A percentile compares a stretch with the other conserved stretches of the same genome.
Conservation (phyloP, 2,329 filamentous ascomycete genomes). For the Pestalotiopsis sp. region DNA sequence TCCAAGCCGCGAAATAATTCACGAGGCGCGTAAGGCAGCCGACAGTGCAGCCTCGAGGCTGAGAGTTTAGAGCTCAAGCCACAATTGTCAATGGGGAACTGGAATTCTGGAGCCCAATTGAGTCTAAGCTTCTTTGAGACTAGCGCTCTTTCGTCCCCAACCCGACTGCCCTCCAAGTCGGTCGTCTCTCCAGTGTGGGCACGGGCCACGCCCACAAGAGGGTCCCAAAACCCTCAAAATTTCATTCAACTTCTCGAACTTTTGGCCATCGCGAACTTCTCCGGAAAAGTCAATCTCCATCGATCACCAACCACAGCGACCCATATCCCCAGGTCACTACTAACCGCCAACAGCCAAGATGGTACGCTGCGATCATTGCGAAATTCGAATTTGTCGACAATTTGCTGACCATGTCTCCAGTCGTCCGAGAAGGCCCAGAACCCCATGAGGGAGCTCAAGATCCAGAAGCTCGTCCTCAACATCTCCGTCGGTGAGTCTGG, state of each 20-base stretch:
- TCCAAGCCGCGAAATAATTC: slow-evolving; percentile 12
- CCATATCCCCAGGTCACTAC: slow-evolving; percentile 27
- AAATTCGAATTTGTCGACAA: slow-evolving; percentile 38
- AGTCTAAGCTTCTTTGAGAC: neutral
- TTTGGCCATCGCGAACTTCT: slow-evolving; percentile 11
- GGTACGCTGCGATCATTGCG: slow-evolving; percentile 7
- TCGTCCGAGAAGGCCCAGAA: slow-evolving; percentile 84
- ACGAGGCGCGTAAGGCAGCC: slow-evolving; percentile 9
- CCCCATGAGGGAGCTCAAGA: slow-evolving; percentile 98
- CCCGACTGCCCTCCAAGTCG: slow-evolving; percentile 8
- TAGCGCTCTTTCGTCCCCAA: slow-evolving; percentile 27
- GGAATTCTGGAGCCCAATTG: neutral
- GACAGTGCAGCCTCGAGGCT: neutral
- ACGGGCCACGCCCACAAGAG: slow-evolving; percentile 11
- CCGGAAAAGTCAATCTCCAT: slow-evolving; percentile 29
- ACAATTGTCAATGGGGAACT: slow-evolving; percentile 10
- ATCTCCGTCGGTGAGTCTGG: slow-evolving; percentile 98
- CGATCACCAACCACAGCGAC: slow-evolving; percentile 23
- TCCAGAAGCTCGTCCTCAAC: slow-evolving; percentile 75
- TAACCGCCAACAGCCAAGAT: slow-evolving; percentile 24
- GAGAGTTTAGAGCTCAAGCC: slow-evolving; percentile 25
- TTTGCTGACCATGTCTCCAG: slow-evolving; percentile 45
- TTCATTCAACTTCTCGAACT: neutral
- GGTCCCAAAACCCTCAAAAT: slow-evolving; percentile 13
- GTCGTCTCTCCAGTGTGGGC: neutral